phyloP scores from a whole-genome alignment of 164 flowering plant species.

The Aristolochia fimbriata region DNA sequence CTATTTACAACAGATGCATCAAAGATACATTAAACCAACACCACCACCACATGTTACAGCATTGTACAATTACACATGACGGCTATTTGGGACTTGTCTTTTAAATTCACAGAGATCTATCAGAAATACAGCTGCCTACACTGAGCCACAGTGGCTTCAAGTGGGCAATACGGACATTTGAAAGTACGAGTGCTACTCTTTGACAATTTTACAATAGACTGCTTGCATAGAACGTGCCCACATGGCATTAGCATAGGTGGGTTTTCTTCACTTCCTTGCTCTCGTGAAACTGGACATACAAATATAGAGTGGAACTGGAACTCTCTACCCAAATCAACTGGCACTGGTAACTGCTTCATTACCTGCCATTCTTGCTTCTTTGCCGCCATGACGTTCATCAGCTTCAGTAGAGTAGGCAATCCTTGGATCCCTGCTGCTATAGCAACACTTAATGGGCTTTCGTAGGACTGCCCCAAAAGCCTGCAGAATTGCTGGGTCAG shows the following conservation, averaged over 20 bases:
- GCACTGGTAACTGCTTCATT: conserved; percentile 75
- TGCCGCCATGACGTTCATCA: conserved; percentile 59
- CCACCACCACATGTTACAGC: not conserved
- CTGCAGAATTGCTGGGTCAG: conserved; percentile 51
- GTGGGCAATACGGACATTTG: conserved; percentile 90
- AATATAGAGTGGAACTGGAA: conserved; percentile 80
- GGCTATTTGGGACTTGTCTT: not conserved
- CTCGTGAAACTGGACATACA: conserved; percentile 81
- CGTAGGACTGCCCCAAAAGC: conserved; percentile 54
- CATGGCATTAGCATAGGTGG: conserved; percentile 88
- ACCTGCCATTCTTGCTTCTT: conserved; percentile 72
- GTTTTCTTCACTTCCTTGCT: conserved; percentile 67
- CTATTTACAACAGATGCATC: conserved; percentile 21
- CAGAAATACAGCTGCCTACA: conserved; percentile 65
- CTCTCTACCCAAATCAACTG: conserved; percentile 58
- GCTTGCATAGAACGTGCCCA: conserved; percentile 84
- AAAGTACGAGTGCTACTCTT: conserved; percentile 50
- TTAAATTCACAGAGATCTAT: conserved; percentile 6
- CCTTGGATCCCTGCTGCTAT: conserved; percentile 66
- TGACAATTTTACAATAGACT: conserved; percentile 67
- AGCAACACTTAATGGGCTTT: conserved; percentile 60
- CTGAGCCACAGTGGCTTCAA: conserved; percentile 29
- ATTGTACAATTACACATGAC: not conserved
- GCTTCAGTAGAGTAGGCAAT: conserved; percentile 62
- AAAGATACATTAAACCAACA: conserved; percentile 1